Base-by-base conservation (phyloP, 2,329 filamentous ascomycete species). In the Clarireedia monteithiana region DNA sequence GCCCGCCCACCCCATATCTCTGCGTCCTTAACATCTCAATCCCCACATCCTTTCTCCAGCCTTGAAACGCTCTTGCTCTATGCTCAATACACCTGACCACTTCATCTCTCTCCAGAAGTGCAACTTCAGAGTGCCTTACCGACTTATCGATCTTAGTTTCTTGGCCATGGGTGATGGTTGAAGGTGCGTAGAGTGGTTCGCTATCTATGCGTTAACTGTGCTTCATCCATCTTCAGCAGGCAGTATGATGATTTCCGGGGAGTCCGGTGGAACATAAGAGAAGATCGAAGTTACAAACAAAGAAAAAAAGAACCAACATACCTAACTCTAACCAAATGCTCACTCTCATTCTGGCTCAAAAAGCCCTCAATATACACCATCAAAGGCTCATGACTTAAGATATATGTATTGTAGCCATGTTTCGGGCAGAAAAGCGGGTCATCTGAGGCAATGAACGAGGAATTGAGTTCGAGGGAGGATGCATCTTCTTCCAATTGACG, bases 1-100 rank as follows among this genome's bases (percentile, higher is more conserved):
- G 80, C 1, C 81, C 82, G 2, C 80, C 80, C 1, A 73, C 74
- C n/a, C 76, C 77, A 63, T 85, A 85, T 50, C 77, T 73, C 64
- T 84, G 81, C 1, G 78, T 77, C 77, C 80, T 82, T 60, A 84
- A 73, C 50, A 77, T 75, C 67, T 85, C 82, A 64, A 84, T 77
- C 56, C 80, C 81, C 1, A 82, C 74, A 51, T 81, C 71, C 1
- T 73, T 72, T 1, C 75, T 75, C 80, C 80, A 84, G 62, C 82
- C 82, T 66, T 85, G 82, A 65, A 84, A 80, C 7, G 71, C 68
- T 6, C 79, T 74, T 9, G 81, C 81, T 52, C 82, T 77, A 34
- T 75, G 70, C 64, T 84, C 81, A 58, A 84, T 76, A 63, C 81
- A 84, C 58, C 79, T 76, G 6, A 84, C 78, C 0, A 71, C 71